These are phyloP conservation scores for Betula pendula DNA, from an alignment of 306 rosid species.

Conservation along the genomic window DNA sequence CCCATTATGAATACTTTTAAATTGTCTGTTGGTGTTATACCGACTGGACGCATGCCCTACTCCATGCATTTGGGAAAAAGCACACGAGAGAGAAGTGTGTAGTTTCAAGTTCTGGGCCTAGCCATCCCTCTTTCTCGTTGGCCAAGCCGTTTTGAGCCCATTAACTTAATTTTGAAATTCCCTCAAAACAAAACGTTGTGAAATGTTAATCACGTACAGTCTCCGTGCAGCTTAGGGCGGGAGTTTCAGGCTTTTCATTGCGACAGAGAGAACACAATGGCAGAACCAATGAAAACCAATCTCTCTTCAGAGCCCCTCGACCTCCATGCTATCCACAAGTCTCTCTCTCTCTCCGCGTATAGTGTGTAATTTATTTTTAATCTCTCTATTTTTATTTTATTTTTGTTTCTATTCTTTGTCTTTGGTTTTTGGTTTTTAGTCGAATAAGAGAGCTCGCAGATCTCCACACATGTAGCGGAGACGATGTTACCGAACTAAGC, in stretches of 20 bases:
- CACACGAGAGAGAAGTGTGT: too few species aligned
- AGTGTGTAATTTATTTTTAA: not conserved
- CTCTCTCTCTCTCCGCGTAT: conserved; percentile 8
- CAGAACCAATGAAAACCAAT: conserved; percentile 33
- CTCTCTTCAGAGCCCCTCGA: conserved; percentile 30
- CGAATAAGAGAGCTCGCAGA: conserved; percentile 52
- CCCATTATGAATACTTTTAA: too few species aligned
- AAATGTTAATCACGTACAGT: not conserved
- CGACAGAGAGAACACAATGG: not conserved
- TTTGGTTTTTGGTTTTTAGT: conserved; percentile 33
- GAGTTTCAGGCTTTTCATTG: not conserved
- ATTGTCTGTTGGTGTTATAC: too few species aligned
- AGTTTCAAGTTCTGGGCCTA: too few species aligned
- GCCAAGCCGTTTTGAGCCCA: not conserved
- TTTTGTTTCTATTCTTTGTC: not conserved
- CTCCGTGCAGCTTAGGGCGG: not conserved
- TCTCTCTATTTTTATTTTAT: too few species aligned
- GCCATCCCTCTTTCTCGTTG: too few species aligned
- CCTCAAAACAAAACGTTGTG: not conserved
- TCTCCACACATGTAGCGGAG: conserved; percentile 31
- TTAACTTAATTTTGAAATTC: not conserved
- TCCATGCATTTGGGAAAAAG: too few species aligned
- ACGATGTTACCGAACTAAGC: conserved; percentile 28
- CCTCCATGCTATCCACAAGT: conserved; percentile 50
- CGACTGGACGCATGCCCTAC: too few species aligned